These are phyloP conservation scores for Penicillium salamii DNA, from an alignment of 495 filamentous ascomycete species.

Conservation along the genomic window DNA sequence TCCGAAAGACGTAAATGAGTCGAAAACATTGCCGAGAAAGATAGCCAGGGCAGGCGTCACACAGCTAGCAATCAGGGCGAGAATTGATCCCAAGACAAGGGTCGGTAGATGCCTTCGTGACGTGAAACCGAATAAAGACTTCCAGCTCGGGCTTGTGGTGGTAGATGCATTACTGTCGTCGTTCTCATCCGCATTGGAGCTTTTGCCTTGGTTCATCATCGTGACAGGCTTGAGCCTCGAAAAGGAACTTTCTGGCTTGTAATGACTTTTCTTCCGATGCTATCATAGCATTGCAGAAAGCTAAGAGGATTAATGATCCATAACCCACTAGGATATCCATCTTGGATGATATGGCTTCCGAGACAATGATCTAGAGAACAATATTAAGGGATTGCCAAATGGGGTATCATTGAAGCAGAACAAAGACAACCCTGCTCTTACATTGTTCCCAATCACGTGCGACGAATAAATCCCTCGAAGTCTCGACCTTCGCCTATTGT, in stretches of 20 bases:
- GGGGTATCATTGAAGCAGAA: conserved; percentile 27
- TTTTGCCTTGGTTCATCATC: conserved; percentile 4
- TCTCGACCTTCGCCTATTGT: no score
- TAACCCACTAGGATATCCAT: neutral
- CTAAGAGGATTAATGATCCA: neutral
- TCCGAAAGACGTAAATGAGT: conserved; percentile 65
- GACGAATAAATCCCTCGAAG: neutral
- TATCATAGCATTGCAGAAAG: neutral
- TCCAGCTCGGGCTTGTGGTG: conserved; percentile 34
- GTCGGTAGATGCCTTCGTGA: conserved; percentile 55
- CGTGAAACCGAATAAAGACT: conserved; percentile 71
- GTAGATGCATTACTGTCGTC: neutral
- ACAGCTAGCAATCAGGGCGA: conserved; percentile 60
- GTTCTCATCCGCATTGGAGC: neutral
- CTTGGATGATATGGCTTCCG: neutral
- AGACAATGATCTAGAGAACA: conserved; percentile 3
- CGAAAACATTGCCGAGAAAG: conserved; percentile 74
- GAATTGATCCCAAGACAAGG: conserved; percentile 49
- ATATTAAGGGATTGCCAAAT: conserved; percentile 15
- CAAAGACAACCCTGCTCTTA: conserved; percentile 7
- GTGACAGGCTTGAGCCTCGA: neutral
- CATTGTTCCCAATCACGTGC: conserved; percentile 20
- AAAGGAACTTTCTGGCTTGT: neutral
- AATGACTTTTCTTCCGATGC: neutral
- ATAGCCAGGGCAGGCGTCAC: conserved; percentile 64